Conservation (phyloP, 371 early-diverging fungal genomes). For the Batrachochytrium dendrobatidis region DNA sequence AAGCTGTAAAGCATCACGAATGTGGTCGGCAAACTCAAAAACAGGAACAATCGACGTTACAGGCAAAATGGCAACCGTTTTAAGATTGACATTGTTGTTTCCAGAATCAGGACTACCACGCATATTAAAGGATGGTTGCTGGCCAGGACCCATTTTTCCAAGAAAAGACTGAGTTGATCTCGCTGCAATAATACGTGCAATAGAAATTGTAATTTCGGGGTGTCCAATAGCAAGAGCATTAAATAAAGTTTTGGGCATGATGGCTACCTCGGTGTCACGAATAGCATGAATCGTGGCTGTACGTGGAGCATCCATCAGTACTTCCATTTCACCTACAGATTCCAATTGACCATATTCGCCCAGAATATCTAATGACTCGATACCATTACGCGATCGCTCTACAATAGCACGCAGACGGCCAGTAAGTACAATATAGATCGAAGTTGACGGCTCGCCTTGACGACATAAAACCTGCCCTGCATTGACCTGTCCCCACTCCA, state of each 20-base stretch:
- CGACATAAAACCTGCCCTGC: slow-evolving; percentile 88
- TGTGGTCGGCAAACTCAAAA: slow-evolving; percentile 74
- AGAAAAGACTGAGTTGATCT: slow-evolving; percentile 50
- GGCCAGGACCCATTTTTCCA: not conserved
- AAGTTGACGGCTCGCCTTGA: slow-evolving; percentile 76
- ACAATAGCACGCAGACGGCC: slow-evolving; percentile 86
- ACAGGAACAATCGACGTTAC: slow-evolving; percentile 77
- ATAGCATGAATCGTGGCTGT: slow-evolving; percentile 94
- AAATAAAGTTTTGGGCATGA: slow-evolving; percentile 92
- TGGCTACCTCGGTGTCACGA: slow-evolving; percentile 89
- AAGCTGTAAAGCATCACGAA: slow-evolving; percentile 66
- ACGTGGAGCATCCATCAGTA: slow-evolving; percentile 71
- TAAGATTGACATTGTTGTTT: slow-evolving; percentile 80
- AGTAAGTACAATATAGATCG: slow-evolving; percentile 86
- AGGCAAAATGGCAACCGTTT: slow-evolving; percentile 89
- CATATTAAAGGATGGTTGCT: slow-evolving; percentile 5
- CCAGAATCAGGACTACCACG: slow-evolving; percentile 28
- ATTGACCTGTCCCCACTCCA: slow-evolving; percentile 92
- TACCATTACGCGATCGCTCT: slow-evolving; percentile 26
- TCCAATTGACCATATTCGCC: slow-evolving; percentile 92
- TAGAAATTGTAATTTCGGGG: slow-evolving; percentile 86
- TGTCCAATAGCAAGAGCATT: slow-evolving; percentile 79
- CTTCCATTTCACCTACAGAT: slow-evolving; percentile 90
- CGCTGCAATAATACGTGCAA: slow-evolving; percentile 83
- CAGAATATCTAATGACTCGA: slow-evolving; percentile 62